phyloP scores from a whole-genome alignment of 2,329 filamentous ascomycete genomes.

The Septoria linicola region DNA sequence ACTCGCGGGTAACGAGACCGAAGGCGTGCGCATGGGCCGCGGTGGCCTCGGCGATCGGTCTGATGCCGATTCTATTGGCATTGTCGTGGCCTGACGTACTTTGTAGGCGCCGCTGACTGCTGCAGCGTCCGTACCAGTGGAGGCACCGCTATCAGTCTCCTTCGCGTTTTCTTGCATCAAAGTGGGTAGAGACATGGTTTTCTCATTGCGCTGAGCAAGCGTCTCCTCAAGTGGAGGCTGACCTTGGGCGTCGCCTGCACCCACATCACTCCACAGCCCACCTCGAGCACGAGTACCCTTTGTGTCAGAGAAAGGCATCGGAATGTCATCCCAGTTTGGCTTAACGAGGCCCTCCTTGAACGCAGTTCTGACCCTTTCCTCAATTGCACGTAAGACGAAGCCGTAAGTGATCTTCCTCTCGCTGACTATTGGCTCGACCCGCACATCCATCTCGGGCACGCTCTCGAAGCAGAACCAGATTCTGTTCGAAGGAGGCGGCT shows the following conservation, averaged over 20 bases:
- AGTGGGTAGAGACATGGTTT: slow-evolving; percentile 31
- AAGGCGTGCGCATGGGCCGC: slow-evolving; percentile 33
- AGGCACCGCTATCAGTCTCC: slow-evolving; percentile 13
- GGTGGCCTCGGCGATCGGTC: slow-evolving; percentile 12
- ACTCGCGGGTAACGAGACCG: slow-evolving; percentile 29
- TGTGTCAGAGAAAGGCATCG: slow-evolving; percentile 75
- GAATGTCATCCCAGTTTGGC: slow-evolving; percentile 91
- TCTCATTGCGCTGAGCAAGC: slow-evolving; percentile 24
- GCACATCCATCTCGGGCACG: slow-evolving; percentile 91
- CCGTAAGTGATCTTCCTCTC: slow-evolving; percentile 93
- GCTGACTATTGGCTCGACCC: slow-evolving; percentile 94
- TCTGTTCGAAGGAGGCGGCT: slow-evolving; percentile 91
- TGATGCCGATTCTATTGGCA: slow-evolving; percentile 15
- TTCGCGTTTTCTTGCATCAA: slow-evolving; percentile 11
- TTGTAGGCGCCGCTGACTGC: slow-evolving; percentile 19
- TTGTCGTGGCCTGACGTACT: slow-evolving; percentile 17
- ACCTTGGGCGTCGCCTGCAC: slow-evolving; percentile 17
- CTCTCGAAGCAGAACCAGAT: slow-evolving; percentile 94
- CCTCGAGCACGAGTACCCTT: slow-evolving; percentile 75
- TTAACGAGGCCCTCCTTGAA: slow-evolving; percentile 86
- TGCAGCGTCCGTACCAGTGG: slow-evolving; percentile 26
- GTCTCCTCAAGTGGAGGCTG: slow-evolving; percentile 5
- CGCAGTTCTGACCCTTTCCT: slow-evolving; percentile 91
- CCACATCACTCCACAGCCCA: slow-evolving; percentile 69
- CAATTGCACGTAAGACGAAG: slow-evolving; percentile 86